These are phyloP conservation scores for Coniferiporia weirii DNA, from an alignment of 1,284 basidiomycete species.

Conservation along the genomic window DNA sequence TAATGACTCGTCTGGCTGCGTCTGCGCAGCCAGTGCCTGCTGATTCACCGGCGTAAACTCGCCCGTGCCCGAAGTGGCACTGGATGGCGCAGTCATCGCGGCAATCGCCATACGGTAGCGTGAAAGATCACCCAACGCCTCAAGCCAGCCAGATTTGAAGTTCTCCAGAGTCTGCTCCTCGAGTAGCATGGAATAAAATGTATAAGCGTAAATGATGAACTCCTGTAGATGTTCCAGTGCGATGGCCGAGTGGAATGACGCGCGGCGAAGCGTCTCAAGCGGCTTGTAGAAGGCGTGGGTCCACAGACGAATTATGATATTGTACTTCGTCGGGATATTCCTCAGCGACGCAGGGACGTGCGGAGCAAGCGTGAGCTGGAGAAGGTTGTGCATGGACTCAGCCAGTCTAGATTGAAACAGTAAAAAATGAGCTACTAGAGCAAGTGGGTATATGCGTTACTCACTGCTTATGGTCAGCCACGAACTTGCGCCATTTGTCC, in stretches of 20 bases:
- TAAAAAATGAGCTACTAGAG: constrained; percentile 10
- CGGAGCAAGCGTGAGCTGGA: constrained; percentile 82
- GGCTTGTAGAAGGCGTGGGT: constrained; percentile 86
- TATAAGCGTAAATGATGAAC: constrained; percentile 94
- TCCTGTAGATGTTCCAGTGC: constrained; percentile 79
- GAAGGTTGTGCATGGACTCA: constrained; percentile 83
- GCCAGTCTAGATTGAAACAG: constrained; percentile 55
- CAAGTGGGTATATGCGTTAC: constrained; percentile 24
- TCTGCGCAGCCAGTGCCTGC: constrained; percentile 35
- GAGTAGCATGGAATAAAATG: constrained; percentile 85
- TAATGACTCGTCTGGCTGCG: constrained; percentile 39
- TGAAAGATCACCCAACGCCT: constrained; percentile 93
- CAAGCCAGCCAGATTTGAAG: constrained; percentile 87
- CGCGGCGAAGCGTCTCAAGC: constrained; percentile 84
- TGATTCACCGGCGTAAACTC: constrained; percentile 43
- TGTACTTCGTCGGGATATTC: constrained; percentile 89
- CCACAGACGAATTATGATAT: constrained; percentile 93
- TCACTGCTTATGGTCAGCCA: constrained; percentile 68
- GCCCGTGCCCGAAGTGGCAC: constrained; percentile 23
- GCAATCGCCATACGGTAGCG: constrained; percentile 94
- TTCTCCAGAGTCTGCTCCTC: constrained; percentile 72
- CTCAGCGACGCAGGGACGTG: constrained; percentile 84
- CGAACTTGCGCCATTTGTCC: constrained; percentile 59
- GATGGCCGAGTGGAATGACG: constrained; percentile 58
- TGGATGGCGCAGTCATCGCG: constrained; percentile 42